Percentiles rank a stretch among this genome's conserved stretches.
Conservation (phyloP, 148 eudicot species). For the Cornus controversa region DNA sequence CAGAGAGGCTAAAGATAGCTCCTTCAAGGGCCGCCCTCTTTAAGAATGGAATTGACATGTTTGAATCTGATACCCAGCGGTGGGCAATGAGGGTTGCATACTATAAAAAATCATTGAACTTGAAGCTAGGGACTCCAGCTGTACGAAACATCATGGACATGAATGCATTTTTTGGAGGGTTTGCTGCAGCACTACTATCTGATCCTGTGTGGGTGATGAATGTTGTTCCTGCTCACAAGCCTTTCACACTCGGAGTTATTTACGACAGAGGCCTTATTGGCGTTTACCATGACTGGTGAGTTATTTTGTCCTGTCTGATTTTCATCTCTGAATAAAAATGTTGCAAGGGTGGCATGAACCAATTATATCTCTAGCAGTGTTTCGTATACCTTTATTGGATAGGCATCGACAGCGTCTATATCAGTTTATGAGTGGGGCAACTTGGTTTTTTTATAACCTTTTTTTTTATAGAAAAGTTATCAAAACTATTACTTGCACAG, state of each 20-base stretch:
- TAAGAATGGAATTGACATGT: conserved; percentile 75
- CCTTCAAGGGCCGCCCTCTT: conserved; percentile 69
- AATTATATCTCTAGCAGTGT: not conserved
- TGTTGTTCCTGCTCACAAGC: conserved; percentile 81
- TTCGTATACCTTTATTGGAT: not conserved
- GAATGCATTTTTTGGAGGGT: conserved; percentile 97
- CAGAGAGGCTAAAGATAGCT: conserved; percentile 72
- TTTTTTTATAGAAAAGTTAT: not conserved
- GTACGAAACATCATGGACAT: conserved; percentile 96
- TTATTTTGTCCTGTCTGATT: conserved; percentile 22
- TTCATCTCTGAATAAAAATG: not conserved
- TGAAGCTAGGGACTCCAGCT: conserved; percentile 73
- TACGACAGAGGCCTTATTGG: conserved; percentile 95
- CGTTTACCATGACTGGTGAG: conserved; percentile 93
- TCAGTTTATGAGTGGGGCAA: no score
- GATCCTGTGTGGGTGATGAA: conserved; percentile 99
- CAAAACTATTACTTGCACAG: no score
- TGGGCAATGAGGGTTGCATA: conserved; percentile 80
- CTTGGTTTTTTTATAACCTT: not conserved
- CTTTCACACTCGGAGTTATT: conserved; percentile 74
- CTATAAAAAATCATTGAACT: conserved; percentile 69
- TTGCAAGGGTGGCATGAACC: not conserved
- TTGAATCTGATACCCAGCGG: conserved; percentile 78
- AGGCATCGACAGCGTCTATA: not conserved
- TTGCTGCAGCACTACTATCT: conserved; percentile 79